Base-by-base conservation (phyloP, 805 yeast species). In the Candida gorgasii region DNA sequence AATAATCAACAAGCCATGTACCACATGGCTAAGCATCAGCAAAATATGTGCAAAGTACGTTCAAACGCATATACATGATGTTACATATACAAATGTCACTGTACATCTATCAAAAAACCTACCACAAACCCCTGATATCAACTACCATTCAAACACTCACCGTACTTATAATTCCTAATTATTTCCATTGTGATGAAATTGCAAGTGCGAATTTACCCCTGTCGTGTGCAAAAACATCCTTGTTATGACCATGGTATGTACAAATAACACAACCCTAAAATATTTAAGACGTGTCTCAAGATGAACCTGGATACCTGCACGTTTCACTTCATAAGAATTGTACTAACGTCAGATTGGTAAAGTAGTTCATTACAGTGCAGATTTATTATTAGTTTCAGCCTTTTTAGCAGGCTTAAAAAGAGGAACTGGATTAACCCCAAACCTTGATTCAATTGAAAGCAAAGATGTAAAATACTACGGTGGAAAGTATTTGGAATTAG, bases 331-430 rank as follows among this genome's bases (percentile, higher is more conserved):
- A 28, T 28, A n/a, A n/a, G n/a, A n/a, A n/a, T n/a, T n/a, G n/a
- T 36, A 36, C 39, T 36, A 36, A 36, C 30, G 8, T 5, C 15
- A 48, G 71, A 57, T 78, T 31, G 79, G 82, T 3, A 85, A 76
- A 72, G 57, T 75, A 3, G 49, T 78, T 35, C 92, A 85, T 58
- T 44, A 72, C 31, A 69, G 82, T 3, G 59, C 78, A 15, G 93
- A 86, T 55, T 63, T 84, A 29, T 74, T 78, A 1, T 60, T 86
- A 14, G 62, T 84, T 5, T 81, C 92, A 1, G 81, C 88, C 1
- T 74, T 82, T 39, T 64, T 84, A 12, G 86, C 89, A 1, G 90
- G 90, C 1, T 76, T 86, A 34, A 84, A 80, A 60, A 76, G 87
- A 59, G 79, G 77, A 51, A 79, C 92, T 1, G 92, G 93, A 0